Evolutionary conservation across 176 grass and related monocot genomes (phyloP).

Genomic region (Oryza glumipatula): DNA sequence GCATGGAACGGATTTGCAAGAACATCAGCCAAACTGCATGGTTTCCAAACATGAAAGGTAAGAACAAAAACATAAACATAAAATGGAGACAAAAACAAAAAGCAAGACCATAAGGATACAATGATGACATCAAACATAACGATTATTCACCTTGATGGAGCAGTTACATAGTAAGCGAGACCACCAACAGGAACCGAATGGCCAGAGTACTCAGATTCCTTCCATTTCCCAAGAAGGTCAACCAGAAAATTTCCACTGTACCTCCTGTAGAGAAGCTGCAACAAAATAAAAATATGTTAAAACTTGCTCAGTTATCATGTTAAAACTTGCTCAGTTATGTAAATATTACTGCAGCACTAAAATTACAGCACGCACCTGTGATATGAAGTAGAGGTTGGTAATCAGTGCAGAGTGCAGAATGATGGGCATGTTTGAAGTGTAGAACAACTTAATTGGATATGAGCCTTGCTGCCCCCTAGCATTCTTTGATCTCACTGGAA

Average conservation of each 20-base stretch:
- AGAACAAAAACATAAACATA: neutral
- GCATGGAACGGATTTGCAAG: conserved; percentile 64
- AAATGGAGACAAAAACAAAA: neutral
- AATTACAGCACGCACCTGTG: conserved; percentile 55
- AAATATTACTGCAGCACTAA: neutral
- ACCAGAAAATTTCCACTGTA: conserved; percentile 95
- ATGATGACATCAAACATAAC: neutral
- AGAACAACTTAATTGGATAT: conserved; percentile 96
- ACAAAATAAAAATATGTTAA: conserved; percentile 24
- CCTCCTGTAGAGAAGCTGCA: conserved; percentile 88
- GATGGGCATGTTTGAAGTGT: conserved; percentile 97
- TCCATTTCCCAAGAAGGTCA: conserved; percentile 88
- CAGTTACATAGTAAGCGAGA: conserved; percentile 94
- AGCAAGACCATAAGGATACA: neutral
- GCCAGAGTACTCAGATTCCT: conserved; percentile 88
- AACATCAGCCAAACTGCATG: conserved; percentile 60
- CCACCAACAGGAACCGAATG: conserved; percentile 85
- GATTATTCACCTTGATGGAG: conserved; percentile 78
- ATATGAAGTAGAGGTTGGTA: conserved; percentile 95
- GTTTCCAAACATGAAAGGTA: neutral
- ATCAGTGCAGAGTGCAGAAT: conserved; percentile 92
- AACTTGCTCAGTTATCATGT: conserved; percentile 13
- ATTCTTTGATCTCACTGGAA: conserved; percentile 90
- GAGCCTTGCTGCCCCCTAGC: conserved; percentile 93
- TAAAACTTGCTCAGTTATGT: conserved; percentile 12